Percentiles rank a stretch among this genome's conserved stretches.
These are phyloP conservation scores for Ophiostoma himal-ulmi DNA, from an alignment of 2,329 filamentous ascomycete genomes.

Conservation along the genomic window DNA sequence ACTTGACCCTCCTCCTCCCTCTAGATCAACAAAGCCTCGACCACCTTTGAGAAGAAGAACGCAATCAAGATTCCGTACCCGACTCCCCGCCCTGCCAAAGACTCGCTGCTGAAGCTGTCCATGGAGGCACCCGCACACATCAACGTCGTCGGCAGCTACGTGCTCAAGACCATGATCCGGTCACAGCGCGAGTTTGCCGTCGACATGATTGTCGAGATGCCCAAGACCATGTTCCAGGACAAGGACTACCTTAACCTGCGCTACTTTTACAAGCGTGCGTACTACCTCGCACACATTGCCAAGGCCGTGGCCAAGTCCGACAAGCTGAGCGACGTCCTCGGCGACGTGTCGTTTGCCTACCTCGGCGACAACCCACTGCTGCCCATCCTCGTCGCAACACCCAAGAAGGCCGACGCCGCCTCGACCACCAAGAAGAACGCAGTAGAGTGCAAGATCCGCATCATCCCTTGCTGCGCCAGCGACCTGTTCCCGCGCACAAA, in stretches of 20 bases:
- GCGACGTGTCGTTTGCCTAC: constrained; percentile 57
- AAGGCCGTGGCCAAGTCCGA: constrained; percentile 56
- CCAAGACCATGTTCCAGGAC: constrained; percentile 71
- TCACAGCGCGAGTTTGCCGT: constrained; percentile 54
- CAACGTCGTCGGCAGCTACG: constrained; percentile 86
- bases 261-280: constrained; percentile 91
- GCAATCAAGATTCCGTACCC: constrained; percentile 77
- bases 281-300: constrained; percentile 79
- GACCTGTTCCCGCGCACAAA: constrained; percentile 66
- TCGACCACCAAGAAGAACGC: constrained; percentile 22
- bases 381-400: constrained; percentile 51
- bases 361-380: constrained; percentile 70
- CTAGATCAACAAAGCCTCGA: constrained; percentile 62
- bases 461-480: constrained; percentile 69
- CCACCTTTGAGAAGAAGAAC: constrained; percentile 60
- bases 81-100: constrained; percentile 66
- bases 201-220: constrained; percentile 86
- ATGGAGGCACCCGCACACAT: constrained; percentile 70
- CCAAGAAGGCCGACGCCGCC: constrained; percentile 27
- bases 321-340: constrained; percentile 47
- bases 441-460: constrained; percentile 50
- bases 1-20: background rate
- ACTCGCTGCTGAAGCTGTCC: constrained; percentile 74
- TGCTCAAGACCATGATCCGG: constrained; percentile 66
- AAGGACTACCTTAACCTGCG: constrained; percentile 92